These are phyloP conservation scores for Pseudogymnoascus sp. DNA, from an alignment of 2,329 filamentous ascomycete genomes.

Conservation along the genomic window DNA sequence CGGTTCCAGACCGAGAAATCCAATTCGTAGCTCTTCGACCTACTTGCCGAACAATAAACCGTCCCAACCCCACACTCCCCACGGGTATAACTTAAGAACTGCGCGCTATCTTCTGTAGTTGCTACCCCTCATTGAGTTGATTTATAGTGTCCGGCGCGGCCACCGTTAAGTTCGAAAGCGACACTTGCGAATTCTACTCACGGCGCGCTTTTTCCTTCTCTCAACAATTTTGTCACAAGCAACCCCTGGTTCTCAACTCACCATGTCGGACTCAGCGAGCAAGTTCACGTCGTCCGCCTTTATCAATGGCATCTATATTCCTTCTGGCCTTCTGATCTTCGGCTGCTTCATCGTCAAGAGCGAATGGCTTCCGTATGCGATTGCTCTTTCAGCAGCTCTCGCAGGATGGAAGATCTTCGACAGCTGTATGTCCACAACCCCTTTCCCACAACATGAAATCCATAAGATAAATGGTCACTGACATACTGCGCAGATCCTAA, in stretches of 20 bases:
- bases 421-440: slow-evolving; percentile 44
- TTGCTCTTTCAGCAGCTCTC: slow-evolving; percentile 55
- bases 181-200: background rate
- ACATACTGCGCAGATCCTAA: slow-evolving; percentile 33
- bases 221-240: slow-evolving; percentile 1
- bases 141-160: background rate
- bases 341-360: slow-evolving; percentile 70
- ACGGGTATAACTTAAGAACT: slow-evolving; percentile 1
- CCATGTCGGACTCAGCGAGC: background rate
- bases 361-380: slow-evolving; percentile 66
- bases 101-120: background rate
- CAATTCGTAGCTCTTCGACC: background rate
- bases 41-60: background rate
- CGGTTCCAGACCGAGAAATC: slow-evolving; percentile 5
- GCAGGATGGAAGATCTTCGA: slow-evolving; percentile 63
- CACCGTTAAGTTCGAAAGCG: background rate
- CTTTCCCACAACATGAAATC: background rate
- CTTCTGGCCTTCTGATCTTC: slow-evolving; percentile 67
- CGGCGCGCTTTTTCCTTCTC: background rate
- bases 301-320: slow-evolving; percentile 74
- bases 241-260: background rate
- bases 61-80: background rate
- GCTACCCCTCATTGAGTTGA: background rate
- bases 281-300: slow-evolving; percentile 45
- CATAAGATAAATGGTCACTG: background rate